phyloP scores from a whole-genome alignment of 1,284 basidiomycete genomes.

The Rhodotorula sp. region DNA sequence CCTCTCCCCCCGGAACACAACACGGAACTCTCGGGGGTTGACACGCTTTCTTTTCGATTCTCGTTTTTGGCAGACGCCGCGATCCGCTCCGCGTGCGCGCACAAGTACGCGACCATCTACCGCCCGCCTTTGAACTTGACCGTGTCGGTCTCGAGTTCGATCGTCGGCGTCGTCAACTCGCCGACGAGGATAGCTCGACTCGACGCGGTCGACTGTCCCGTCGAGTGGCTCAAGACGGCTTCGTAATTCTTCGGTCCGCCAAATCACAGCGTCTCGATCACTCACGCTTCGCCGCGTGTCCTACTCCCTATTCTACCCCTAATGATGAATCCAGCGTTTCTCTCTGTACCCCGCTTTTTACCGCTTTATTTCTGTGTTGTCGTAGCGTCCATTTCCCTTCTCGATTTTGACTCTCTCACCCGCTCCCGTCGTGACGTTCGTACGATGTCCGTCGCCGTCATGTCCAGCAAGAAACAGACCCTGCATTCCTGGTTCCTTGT shows the following conservation, averaged over 20 bases:
- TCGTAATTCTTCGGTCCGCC: neutral
- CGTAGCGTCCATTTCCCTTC: too few species aligned
- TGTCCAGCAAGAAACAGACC: too few species aligned
- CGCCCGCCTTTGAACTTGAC: constrained; percentile 28
- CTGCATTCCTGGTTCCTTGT: too few species aligned
- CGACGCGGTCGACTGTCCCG: constrained; percentile 17
- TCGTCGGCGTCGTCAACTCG: constrained; percentile 20
- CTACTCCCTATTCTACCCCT: too few species aligned
- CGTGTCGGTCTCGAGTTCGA: constrained; percentile 12
- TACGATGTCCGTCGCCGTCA: too few species aligned
- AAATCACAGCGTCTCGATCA: too few species aligned
- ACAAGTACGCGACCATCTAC: constrained; percentile 25
- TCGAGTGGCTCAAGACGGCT: constrained; percentile 20
- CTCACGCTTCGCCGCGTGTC: too few species aligned
- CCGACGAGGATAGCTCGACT: constrained; percentile 1
- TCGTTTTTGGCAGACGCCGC: neutral
- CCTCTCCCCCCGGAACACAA: neutral
- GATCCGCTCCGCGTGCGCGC: constrained; percentile 18
- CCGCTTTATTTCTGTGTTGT: too few species aligned
- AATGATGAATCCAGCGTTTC: too few species aligned
- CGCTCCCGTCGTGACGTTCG: too few species aligned
- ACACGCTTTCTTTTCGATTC: neutral
- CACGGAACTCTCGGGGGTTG: neutral
- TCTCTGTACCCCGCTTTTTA: too few species aligned
- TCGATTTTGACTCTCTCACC: too few species aligned